phyloP scores from a whole-genome alignment of 2,329 filamentous ascomycete genomes.

The Aureobasidium sp. region DNA sequence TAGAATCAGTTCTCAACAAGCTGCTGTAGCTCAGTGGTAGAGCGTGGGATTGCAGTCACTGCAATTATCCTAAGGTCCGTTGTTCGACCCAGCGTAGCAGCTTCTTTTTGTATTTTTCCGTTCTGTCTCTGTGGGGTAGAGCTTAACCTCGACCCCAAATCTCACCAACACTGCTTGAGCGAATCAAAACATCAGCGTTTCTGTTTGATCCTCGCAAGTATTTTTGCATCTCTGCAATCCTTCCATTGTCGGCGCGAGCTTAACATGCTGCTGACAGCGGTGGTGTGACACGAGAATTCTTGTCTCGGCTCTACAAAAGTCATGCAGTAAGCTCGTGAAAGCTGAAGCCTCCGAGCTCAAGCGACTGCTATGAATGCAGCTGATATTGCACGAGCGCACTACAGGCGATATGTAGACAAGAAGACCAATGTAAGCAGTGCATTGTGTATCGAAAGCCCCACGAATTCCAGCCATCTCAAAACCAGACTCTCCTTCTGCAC shows the following conservation, averaged over 20 bases:
- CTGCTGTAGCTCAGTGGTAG: conserved; percentile 23
- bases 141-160: neutral
- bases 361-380: no score
- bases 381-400: no score
- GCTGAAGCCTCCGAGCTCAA: no score
- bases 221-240: neutral
- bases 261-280: neutral
- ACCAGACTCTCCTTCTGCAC: no score
- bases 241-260: neutral
- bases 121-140: neutral
- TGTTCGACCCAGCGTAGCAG: conserved; percentile 22
- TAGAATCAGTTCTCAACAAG: no score
- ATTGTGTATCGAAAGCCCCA: no score
- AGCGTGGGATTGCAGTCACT: conserved; percentile 21
- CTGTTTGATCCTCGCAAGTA: no score
- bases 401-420: no score
- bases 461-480: no score
- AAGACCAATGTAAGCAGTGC: no score
- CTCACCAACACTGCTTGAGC: neutral
- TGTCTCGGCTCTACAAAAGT: neutral
- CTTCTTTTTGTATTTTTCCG: conserved; percentile 14
- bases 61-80: conserved; percentile 22
- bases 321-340: neutral
- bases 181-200: neutral
- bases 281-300: neutral